Evolutionary conservation across 1,284 basidiomycete genomes (phyloP), one percentile per base, ranked within the genome.

Genomic region (Trichosporon asahii): DNA sequence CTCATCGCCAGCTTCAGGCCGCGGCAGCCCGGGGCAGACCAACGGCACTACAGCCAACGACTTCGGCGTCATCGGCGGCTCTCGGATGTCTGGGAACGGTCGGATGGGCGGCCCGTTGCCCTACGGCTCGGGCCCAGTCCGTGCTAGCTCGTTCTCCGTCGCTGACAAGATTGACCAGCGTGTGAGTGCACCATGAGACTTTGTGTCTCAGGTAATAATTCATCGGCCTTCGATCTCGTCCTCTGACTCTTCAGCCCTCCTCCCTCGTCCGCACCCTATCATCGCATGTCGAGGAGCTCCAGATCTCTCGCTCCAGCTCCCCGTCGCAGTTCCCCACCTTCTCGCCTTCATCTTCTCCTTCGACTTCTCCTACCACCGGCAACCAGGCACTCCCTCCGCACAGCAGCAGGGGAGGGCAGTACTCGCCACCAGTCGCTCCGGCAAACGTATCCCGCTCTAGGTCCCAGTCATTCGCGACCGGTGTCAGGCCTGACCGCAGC

Each of bases 31-130:
- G 2, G 73, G 75, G 1, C 57, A 61, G 29, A 63, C 69, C 29
- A 75, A 74, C 57, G 74, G 70, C 23, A 67, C 55, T 15, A 61
- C 57, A 7, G 65, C 66, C 40, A 61, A 66, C 57, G 73, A 72
- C 46, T 81, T 77, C 68, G 81, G 81, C 2, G 81, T 82, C 55
- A 82, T 82, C 67, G 81, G 81, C 27, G 81, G 81, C 9, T 74
- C 76, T 1, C 75, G 80, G 65, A 61, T 31, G 57, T 61, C 57
- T 33, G 57, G 49, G 33, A 67, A 46, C 63, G 66, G 69, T n/a
- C 49, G 69, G 37, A 27, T 70, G 46, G 66, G 69, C 49, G 57
- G 60, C 61, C 37, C 31, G 14, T 2, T 60, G 66, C 33, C 37
- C 33, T 55, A 65, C 33, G 37, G 53, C 33, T n/a, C 61, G n/a